A percentile compares a stretch with the other conserved stretches of the same genome.
phyloP scores from a whole-genome alignment of 192 early-diverging fungal species.

The Podila horticola region DNA sequence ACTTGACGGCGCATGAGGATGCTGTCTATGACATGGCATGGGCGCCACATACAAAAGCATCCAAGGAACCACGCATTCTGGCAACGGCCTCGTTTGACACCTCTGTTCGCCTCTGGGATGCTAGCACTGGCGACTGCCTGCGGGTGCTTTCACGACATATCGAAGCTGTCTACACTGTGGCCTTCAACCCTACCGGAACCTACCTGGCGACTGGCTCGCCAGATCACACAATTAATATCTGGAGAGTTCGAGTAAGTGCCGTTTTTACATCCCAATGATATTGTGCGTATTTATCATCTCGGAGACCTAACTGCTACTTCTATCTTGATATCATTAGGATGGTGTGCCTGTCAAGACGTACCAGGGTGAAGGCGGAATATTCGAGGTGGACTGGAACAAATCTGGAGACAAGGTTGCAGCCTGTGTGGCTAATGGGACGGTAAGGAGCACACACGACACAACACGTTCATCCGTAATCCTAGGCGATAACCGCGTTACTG shows the following conservation, averaged over 20 bases:
- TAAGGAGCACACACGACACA: background rate
- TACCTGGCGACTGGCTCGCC: constrained; percentile 81
- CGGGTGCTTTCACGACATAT: constrained; percentile 76
- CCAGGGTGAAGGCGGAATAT: constrained; percentile 65
- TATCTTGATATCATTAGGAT: constrained; percentile 35
- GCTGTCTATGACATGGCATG: constrained; percentile 86
- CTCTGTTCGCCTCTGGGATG: constrained; percentile 90
- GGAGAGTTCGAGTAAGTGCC: constrained; percentile 65
- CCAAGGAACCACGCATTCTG: constrained; percentile 61
- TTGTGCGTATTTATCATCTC: background rate
- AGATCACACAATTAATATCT: constrained; percentile 83
- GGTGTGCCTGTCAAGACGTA: constrained; percentile 64
- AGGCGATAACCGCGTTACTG: too few relatives aligned
- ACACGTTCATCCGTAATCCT: too few relatives aligned
- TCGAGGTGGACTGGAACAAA: constrained; percentile 69
- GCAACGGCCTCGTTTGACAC: constrained; percentile 87
- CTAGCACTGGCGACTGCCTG: constrained; percentile 68
- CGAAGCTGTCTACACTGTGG: constrained; percentile 74
- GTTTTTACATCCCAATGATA: background rate
- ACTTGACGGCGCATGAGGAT: constrained; percentile 73
- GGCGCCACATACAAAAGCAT: constrained; percentile 69
- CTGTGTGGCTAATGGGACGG: constrained; percentile 65
- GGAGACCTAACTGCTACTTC: background rate
- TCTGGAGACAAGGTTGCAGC: constrained; percentile 66
- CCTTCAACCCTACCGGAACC: constrained; percentile 81